Base-by-base conservation (phyloP, 257 asterid species). In the Avicennia marina region DNA sequence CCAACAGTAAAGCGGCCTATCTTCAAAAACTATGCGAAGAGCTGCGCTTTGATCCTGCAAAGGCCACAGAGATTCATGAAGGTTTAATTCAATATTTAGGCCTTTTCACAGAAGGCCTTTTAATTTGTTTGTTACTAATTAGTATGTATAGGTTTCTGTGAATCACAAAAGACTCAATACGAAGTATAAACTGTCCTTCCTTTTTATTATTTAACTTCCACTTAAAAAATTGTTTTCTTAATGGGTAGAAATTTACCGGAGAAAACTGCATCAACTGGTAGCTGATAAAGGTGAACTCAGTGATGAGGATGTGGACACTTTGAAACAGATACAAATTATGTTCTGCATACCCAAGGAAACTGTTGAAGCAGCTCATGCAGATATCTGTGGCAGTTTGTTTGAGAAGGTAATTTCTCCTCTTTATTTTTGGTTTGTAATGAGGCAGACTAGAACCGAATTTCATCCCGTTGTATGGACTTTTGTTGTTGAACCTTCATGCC, bases 21-120 rank as follows among this genome's bases (percentile, higher is more conserved):
- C 99, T 93, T 77, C 99, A 93, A 69, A 75, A 68, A 60, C 84
- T 93, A 26, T 93, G 99, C 48, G 99, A 93, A 72, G 96, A 93
- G 72, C 77, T 89, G 77, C 81, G 78, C 55, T 86, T 93, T 67
- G 94, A 89, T 79, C 90, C 96, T 1, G 84, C 86, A 71, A 89
- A 84, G 74, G 99, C 99, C 51, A 75, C 82, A 60, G 81, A 79
- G 72, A 86, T 89, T 69, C 99, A 93, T 82, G 77, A 77, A 93
- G 99, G 97, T 73, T 68, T 26, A 29, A 45, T 36, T 36, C 13
- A 7, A 36, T 36, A 11, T 36, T 36, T 11, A 36, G 6, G 41
- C 9, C 13, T 36, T 11, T 36, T 12, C 41, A 36, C 41, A 11
- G 41, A 36, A 36, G 10, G 13, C 13, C 10, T 36, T 11, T 5